Evolutionary conservation across 225 moss, liverwort and hornwort genomes (phyloP), one percentile per base, ranked within the genome.

Genomic region (Marchantia paleacea): DNA sequence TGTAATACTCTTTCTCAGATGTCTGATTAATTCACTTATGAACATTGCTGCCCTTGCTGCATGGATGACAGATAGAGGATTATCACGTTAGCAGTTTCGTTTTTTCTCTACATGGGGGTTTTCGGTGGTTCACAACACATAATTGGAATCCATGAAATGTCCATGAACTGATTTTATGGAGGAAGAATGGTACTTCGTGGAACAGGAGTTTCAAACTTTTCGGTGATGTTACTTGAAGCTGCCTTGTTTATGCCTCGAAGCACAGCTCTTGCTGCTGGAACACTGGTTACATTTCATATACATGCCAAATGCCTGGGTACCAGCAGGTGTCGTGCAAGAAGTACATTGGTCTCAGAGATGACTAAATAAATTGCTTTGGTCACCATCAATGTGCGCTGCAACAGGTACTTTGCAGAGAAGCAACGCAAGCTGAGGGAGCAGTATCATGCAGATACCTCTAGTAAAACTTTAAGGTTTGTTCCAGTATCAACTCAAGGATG

Each of bases 351-450:
- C 25, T 55, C 52, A 22, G 26, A 48, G 29, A 66, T 12, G 10
- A 66, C 28, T 66, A 29, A 66, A 51, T 10, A 52, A 0, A 9
- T 52, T 74, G 18, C 13, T 2, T 26, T 52, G n/a, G 54, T 54
- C 15, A n/a, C 53, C 26, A 28, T 28, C 19, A 70, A 48, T 48
- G 47, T 18, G 22, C 11, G 58, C 75, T 79, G 58, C 72, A 74
- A 81, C 87, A 97, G 96, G 84, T 97, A 97, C 79, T 93, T 97
- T 86, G 87, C 93, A 78, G 96, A 94, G 86, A 97, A 97, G 84
- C 89, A 92, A 66, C 94, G 92, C 58, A 97, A 97, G 86, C 79
- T 97, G 69, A 92, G 89, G 60, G 90, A 92, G 66, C 96, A 97
- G 80, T 97, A 75, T 77, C 80, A 87, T 78, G 83, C 84, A 81